These are phyloP conservation scores for Passalora sequoiae DNA, from an alignment of 2,329 filamentous ascomycete species.

Conservation along the genomic window DNA sequence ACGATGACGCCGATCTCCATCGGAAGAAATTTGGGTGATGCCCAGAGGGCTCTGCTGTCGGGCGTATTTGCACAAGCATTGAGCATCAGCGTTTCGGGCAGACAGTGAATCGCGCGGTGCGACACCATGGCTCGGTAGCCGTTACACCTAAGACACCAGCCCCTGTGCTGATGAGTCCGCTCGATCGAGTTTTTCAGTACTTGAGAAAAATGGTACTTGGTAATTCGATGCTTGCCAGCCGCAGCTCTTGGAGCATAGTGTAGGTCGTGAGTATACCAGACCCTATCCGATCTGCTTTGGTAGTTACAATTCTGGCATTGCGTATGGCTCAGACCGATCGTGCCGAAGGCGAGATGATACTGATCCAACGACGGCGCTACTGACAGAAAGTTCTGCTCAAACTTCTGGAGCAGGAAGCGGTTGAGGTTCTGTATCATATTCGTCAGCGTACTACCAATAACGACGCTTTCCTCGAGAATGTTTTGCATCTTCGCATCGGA, in stretches of 20 bases:
- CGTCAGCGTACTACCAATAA: slow-evolving; percentile 62
- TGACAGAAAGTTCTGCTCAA: slow-evolving; percentile 59
- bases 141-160: slow-evolving; percentile 89
- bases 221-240: slow-evolving; percentile 28
- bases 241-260: slow-evolving; percentile 61
- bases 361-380: slow-evolving; percentile 51
- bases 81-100: slow-evolving; percentile 82
- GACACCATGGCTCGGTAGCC: slow-evolving; percentile 85
- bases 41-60: slow-evolving; percentile 77
- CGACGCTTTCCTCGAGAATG: slow-evolving; percentile 76
- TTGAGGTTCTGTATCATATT: slow-evolving; percentile 81
- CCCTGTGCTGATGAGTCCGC: slow-evolving; percentile 78
- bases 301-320: slow-evolving; percentile 81
- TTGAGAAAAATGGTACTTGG: slow-evolving; percentile 62
- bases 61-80: slow-evolving; percentile 71
- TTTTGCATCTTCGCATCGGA: slow-evolving; percentile 72
- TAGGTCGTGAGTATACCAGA: slow-evolving; percentile 78
- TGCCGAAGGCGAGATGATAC: slow-evolving; percentile 70
- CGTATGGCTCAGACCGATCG: slow-evolving; percentile 66
- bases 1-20: slow-evolving; percentile 91
- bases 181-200: slow-evolving; percentile 91
- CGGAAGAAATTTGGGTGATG: slow-evolving; percentile 82
- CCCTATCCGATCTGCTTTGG: slow-evolving; percentile 74
- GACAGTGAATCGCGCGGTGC: slow-evolving; percentile 72
- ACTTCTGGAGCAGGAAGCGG: slow-evolving; percentile 77